A percentile compares a stretch with the other conserved stretches of the same genome.
phyloP scores from a whole-genome alignment of 2,329 filamentous ascomycete species.

The Aspergillus persii region DNA sequence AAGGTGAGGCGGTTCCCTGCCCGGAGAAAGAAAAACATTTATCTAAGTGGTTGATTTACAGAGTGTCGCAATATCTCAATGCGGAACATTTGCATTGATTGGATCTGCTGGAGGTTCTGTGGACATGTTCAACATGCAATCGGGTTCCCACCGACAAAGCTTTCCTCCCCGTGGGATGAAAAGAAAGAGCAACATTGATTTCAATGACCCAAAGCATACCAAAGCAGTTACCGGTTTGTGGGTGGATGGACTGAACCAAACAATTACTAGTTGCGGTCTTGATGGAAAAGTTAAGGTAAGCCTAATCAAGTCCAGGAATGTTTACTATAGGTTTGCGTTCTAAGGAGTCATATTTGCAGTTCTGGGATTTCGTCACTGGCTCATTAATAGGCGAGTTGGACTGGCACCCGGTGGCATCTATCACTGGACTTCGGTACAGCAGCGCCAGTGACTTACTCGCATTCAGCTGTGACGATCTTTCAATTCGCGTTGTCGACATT shows the following conservation, averaged over 20 bases:
- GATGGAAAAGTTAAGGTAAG: slow-evolving; percentile 81
- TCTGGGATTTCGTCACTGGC: slow-evolving; percentile 93
- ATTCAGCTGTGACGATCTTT: slow-evolving; percentile 83
- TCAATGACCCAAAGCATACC: slow-evolving; percentile 68
- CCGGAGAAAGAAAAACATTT: background rate
- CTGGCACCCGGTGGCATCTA: slow-evolving; percentile 74
- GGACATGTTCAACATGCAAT: slow-evolving; percentile 97
- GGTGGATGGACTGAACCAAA: slow-evolving; percentile 85
- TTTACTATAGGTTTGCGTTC: background rate
- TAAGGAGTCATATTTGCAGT: slow-evolving; percentile 43
- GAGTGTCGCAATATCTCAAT: slow-evolving; percentile 84
- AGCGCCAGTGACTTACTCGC: slow-evolving; percentile 80
- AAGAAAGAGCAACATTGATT: background rate
- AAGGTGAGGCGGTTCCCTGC: slow-evolving; percentile 36
- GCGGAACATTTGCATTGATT: slow-evolving; percentile 88
- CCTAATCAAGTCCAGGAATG: background rate
- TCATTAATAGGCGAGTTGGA: slow-evolving; percentile 75
- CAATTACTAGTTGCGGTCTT: slow-evolving; percentile 78
- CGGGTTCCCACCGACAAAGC: slow-evolving; percentile 79
- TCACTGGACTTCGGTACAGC: slow-evolving; percentile 78
- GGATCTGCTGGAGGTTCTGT: slow-evolving; percentile 80
- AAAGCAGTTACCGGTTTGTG: slow-evolving; percentile 80
- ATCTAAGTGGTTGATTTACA: slow-evolving; percentile 35
- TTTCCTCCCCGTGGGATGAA: slow-evolving; percentile 65
- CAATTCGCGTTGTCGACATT: slow-evolving; percentile 83